Base-by-base conservation (phyloP, 2,329 filamentous ascomycete species). In the Sclerotinia spermophila region DNA sequence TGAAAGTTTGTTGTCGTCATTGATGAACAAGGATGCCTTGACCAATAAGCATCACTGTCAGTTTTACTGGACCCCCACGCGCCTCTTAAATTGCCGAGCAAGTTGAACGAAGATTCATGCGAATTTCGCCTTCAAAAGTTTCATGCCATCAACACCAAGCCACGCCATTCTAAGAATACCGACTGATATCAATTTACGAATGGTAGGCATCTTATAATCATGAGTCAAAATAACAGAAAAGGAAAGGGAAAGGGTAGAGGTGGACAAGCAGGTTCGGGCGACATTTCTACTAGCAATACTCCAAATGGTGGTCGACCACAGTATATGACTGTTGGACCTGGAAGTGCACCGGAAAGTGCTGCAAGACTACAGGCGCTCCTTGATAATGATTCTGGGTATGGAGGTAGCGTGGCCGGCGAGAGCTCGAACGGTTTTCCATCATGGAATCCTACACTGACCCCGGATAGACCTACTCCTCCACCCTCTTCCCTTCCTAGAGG, bases 331-430 rank as follows among this genome's bases (percentile, higher is more conserved):
- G 92, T 97, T 66, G 95, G 95, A 71, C 89, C 86, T 75, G 94
- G 94, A 68, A 89, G 90, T 69, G 89, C 91, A 33, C 94, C 94
- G 30, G 89, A 93, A 78, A 92, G 93, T 79, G 94, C 93, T 51
- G 87, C 91, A 42, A 90, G 90, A 69, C 84, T 98, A 53, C 92
- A 96, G 81, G 89, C 90, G 27, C 87, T 96, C 76, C 84, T 98
- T 69, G 93, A 97, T 73, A 84, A 89, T 71, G 96, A 99, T 80
- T 98, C 95, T 27, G 96, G 95, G 10, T 98, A 98, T 78, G 94
- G 93, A 69, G 92, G 91, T 59, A 97, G 93, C 79, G 85, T 91
- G 65, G 84, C 87, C 42, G 90, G 89, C 72, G 91, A 91, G 67
- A 86, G 86, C 72, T 80, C 82, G 68, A 80, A 80, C 66, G 79